These are phyloP conservation scores for Solanum rostratum DNA, from an alignment of 257 asterid genomes.

Conservation along the genomic window DNA sequence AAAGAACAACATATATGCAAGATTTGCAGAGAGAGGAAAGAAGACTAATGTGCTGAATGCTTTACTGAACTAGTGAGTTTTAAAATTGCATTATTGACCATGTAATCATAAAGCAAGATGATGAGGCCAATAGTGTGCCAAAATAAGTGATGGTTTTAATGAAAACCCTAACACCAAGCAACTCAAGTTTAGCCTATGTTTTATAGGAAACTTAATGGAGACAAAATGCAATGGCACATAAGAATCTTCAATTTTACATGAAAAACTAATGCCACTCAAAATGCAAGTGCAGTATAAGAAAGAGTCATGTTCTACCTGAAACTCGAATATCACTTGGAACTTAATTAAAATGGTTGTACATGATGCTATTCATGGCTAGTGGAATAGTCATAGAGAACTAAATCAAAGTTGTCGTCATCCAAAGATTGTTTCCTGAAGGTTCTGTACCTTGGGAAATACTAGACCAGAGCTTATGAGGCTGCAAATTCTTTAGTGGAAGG, in stretches of 20 bases:
- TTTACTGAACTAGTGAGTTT: neutral
- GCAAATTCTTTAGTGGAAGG: neutral
- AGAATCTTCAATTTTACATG: neutral
- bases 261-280: neutral
- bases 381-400: neutral
- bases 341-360: neutral
- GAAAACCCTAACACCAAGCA: neutral
- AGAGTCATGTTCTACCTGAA: neutral
- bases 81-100: neutral
- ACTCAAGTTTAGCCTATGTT: neutral
- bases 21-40: neutral
- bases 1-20: neutral
- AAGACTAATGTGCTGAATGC: neutral
- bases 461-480: neutral
- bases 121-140: neutral
- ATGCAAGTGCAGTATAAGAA: neutral
- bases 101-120: neutral
- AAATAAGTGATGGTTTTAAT: neutral
- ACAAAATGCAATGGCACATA: neutral
- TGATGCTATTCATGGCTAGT: neutral
- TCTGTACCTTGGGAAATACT: neutral
- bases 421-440: neutral
- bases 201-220: neutral
- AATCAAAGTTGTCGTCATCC: neutral
- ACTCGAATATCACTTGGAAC: neutral